A percentile compares a stretch with the other conserved stretches of the same genome.
Conservation (phyloP, 495 filamentous ascomycete genomes). For the Podospora pseudocomata region DNA sequence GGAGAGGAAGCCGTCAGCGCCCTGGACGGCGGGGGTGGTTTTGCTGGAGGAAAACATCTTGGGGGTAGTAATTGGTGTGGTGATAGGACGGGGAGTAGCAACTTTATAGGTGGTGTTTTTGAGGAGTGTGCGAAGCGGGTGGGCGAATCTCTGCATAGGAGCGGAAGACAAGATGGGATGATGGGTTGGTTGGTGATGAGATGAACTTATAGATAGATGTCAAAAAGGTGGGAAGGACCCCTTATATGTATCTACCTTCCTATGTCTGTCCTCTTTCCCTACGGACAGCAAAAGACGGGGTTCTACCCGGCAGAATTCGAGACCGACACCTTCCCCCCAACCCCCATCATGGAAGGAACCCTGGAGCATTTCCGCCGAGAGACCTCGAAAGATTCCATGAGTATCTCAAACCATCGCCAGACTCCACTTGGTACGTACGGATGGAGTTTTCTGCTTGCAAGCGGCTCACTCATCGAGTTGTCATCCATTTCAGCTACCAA, state of each 20-base stretch:
- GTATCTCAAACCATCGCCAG: background rate
- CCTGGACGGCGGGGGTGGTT: constrained; percentile 28
- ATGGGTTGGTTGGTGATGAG: background rate
- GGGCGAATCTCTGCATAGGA: constrained; percentile 5
- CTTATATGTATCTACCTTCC: constrained; percentile 8
- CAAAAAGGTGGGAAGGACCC: background rate
- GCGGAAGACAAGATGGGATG: background rate
- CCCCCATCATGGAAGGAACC: constrained; percentile 2
- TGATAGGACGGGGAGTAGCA: background rate
- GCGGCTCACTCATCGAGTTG: background rate
- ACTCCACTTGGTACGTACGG: background rate
- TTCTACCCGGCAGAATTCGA: constrained; percentile 1
- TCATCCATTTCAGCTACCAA: background rate
- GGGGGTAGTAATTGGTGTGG: constrained; percentile 20
- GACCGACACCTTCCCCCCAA: background rate
- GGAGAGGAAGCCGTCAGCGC: constrained; percentile 46
- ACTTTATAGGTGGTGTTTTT: constrained; percentile 14
- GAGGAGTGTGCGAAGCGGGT: constrained; percentile 1
- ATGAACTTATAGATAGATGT: background rate
- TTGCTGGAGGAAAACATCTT: constrained; percentile 18
- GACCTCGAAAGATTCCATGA: background rate
- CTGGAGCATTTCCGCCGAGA: background rate
- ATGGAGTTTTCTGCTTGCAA: background rate
- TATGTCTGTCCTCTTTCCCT: background rate
- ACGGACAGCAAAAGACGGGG: background rate